Percentiles rank a stretch among this genome's conserved stretches.
Conservation (phyloP, 2,329 filamentous ascomycete species). For the Dryadomyces quercus-mongolicae region DNA sequence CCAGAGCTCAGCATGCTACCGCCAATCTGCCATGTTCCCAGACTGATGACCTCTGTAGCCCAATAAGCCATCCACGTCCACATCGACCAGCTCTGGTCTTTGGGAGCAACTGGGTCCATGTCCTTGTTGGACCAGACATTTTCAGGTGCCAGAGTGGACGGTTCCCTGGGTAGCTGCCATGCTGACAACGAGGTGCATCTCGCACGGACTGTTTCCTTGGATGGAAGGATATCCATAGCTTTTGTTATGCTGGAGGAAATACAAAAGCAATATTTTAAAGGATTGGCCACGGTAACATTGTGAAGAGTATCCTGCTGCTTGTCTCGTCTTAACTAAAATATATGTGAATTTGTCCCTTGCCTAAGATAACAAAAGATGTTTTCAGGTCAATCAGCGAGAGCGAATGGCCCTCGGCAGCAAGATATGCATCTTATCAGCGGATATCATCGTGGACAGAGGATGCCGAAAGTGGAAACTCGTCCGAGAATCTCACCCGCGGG, state of each 20-base stretch:
- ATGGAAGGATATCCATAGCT: neutral
- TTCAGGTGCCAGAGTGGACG: neutral
- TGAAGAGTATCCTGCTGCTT: too few species aligned
- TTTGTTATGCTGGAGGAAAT: too few species aligned
- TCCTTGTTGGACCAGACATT: constrained; percentile 6
- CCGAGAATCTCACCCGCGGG: constrained; percentile 1
- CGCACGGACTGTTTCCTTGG: neutral
- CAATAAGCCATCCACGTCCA: constrained; percentile 9
- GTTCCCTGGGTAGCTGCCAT: constrained; percentile 2
- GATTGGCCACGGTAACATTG: neutral
- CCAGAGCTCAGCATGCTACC: constrained; percentile 3
- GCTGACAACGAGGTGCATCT: constrained; percentile 2
- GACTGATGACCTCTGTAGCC: constrained; percentile 9
- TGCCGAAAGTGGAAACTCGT: neutral
- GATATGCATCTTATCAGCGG: neutral
- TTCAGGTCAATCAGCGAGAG: too few species aligned
- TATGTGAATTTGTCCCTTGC: too few species aligned
- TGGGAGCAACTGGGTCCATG: constrained; percentile 8
- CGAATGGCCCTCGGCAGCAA: too few species aligned
- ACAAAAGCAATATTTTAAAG: too few species aligned
- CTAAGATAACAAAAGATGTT: too few species aligned
- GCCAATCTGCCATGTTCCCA: constrained; percentile 4
- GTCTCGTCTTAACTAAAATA: neutral
- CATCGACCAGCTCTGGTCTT: constrained; percentile 9
- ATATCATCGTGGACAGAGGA: neutral